Evolutionary conservation across 2,329 filamentous ascomycete species (phyloP).

Genomic region (Bertia moriformis): DNA sequence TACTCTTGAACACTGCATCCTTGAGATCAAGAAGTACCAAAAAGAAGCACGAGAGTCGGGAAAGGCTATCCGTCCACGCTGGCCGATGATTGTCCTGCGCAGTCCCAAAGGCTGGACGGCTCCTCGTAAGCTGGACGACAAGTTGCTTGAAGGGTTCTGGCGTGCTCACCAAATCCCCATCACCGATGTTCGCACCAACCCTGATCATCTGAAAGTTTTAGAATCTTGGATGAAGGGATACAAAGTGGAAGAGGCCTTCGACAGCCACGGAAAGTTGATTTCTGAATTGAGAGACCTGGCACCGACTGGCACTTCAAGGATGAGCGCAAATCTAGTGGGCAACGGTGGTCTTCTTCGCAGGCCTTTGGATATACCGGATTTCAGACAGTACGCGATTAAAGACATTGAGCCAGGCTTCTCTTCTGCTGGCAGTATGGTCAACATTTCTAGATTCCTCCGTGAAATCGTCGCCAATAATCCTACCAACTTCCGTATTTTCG

Average conservation of each 20-base stretch:
- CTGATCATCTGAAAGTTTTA: conserved; percentile 49
- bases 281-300: conserved; percentile 48
- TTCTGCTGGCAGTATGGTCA: conserved; percentile 49
- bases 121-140: conserved; percentile 55
- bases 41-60: conserved; percentile 58
- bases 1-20: conserved; percentile 58
- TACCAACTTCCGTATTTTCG: conserved; percentile 60
- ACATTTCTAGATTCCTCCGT: conserved; percentile 52
- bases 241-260: conserved; percentile 58
- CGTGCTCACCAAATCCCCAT: conserved; percentile 67
- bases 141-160: conserved; percentile 66
- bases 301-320: conserved; percentile 50
- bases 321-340: conserved; percentile 64
- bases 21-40: conserved; percentile 54
- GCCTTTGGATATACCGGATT: conserved; percentile 56
- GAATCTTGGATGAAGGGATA: conserved; percentile 69
- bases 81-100: conserved; percentile 68
- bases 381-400: conserved; percentile 49
- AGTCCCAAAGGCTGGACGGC: conserved; percentile 71
- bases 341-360: conserved; percentile 57
- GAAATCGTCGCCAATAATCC: conserved; percentile 53
- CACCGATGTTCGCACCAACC: conserved; percentile 51
- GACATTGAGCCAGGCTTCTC: conserved; percentile 45
- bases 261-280: conserved; percentile 45
- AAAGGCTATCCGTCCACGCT: conserved; percentile 55